A percentile compares a stretch with the other conserved stretches of the same genome.
Conservation (phyloP, 495 filamentous ascomycete genomes). For the Hapsidospora chrysogenum region DNA sequence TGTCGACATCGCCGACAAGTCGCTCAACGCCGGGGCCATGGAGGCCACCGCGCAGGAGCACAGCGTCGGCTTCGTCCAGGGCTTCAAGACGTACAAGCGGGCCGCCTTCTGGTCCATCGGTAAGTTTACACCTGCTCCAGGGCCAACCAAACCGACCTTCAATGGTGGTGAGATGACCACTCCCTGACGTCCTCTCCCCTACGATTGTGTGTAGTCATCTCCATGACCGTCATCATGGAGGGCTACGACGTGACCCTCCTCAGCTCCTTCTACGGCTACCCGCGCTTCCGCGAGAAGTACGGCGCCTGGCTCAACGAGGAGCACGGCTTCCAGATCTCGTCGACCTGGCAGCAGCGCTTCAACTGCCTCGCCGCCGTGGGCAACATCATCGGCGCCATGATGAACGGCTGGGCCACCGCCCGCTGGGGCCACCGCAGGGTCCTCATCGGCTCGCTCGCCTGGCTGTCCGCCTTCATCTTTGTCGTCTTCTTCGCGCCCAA, state of each 20-base stretch:
- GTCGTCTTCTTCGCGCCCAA: constrained; percentile 23
- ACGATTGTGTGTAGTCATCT: too few relatives aligned
- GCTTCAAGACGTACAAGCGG: constrained; percentile 3
- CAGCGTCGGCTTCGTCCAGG: constrained; percentile 3
- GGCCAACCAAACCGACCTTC: too few relatives aligned
- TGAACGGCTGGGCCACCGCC: constrained; percentile 21
- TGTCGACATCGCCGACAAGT: too few relatives aligned
- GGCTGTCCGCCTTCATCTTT: constrained; percentile 24
- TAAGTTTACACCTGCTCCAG: too few relatives aligned
- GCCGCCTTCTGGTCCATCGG: constrained; percentile 5
- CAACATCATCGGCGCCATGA: constrained; percentile 21
- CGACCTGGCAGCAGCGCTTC: constrained; percentile 25
- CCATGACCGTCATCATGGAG: too few relatives aligned
- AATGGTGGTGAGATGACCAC: too few relatives aligned
- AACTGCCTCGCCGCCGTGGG: constrained; percentile 19
- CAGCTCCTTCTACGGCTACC: constrained; percentile 11
- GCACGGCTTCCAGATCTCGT: constrained; percentile 11
- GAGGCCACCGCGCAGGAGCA: constrained; percentile 3
- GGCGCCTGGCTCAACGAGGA: constrained; percentile 17
- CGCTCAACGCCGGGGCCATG: constrained; percentile 4
- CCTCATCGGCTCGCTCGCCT: constrained; percentile 18
- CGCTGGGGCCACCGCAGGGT: constrained; percentile 22
- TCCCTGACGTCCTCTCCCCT: too few relatives aligned
- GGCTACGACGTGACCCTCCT: too few relatives aligned
- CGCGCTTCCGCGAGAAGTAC: constrained; percentile 15